Conservation (phyloP, 2,329 filamentous ascomycete genomes). For the Cladobotryum protrusum region DNA sequence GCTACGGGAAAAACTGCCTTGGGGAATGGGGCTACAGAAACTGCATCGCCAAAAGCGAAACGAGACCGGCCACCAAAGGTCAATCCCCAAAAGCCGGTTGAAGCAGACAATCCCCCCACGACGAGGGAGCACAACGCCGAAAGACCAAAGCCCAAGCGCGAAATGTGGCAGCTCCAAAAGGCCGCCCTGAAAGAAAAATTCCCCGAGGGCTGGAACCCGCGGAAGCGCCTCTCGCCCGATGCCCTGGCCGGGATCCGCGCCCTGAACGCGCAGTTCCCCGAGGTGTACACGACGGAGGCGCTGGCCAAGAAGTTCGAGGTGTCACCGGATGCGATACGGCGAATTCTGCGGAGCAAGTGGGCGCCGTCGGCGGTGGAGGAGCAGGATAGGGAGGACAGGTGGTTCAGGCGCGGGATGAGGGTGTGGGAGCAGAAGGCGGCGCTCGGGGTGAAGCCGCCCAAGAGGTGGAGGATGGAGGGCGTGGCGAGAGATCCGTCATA, state of each 20-base stretch:
- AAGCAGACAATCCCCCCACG: background rate
- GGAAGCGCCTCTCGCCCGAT: constrained; percentile 85
- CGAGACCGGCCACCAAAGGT: background rate
- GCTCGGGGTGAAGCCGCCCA: constrained; percentile 55
- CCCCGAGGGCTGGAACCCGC: constrained; percentile 71
- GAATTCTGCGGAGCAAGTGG: constrained; percentile 81
- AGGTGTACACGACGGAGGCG: constrained; percentile 65
- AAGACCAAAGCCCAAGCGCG: constrained; percentile 19
- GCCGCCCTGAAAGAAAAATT: constrained; percentile 70
- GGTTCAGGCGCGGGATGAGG: constrained; percentile 53
- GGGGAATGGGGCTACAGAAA: background rate
- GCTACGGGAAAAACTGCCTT: background rate
- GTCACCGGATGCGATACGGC: constrained; percentile 78
- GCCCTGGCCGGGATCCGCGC: constrained; percentile 84
- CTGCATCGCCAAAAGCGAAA: background rate
- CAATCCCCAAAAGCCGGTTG: background rate
- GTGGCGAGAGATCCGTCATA: constrained; percentile 39
- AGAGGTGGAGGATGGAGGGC: constrained; percentile 52
- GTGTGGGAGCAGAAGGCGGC: constrained; percentile 56
- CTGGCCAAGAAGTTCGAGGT: constrained; percentile 77
- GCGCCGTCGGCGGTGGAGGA: constrained; percentile 56
- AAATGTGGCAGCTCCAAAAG: constrained; percentile 72
- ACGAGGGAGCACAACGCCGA: background rate
- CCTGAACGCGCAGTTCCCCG: constrained; percentile 70
- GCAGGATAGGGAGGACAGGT: constrained; percentile 50